Percentiles rank a stretch among this genome's conserved stretches.
Conservation (phyloP, 2,329 filamentous ascomycete genomes). For the Cucurbitaria berberidis region DNA sequence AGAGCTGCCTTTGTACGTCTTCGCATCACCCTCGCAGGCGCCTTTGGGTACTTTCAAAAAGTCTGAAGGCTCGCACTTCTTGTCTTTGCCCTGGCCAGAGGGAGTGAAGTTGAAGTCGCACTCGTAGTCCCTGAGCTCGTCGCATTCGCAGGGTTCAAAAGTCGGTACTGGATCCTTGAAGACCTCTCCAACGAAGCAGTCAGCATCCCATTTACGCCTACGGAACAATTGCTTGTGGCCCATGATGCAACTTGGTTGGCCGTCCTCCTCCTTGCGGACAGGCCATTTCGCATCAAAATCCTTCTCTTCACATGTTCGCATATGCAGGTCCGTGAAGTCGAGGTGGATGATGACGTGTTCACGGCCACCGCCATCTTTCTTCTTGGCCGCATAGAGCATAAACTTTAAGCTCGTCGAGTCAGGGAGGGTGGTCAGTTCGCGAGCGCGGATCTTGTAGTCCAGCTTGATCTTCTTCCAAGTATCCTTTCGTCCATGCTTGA, state of each 20-base stretch:
- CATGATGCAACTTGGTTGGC: slow-evolving; percentile 89
- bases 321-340: slow-evolving; percentile 82
- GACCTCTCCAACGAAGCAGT: slow-evolving; percentile 86
- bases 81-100: slow-evolving; percentile 55
- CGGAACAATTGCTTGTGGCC: slow-evolving; percentile 89
- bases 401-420: slow-evolving; percentile 96
- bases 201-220: slow-evolving; percentile 82
- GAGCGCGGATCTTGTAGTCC: slow-evolving; percentile 72
- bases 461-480: slow-evolving; percentile 78
- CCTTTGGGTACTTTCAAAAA: slow-evolving; percentile 71
- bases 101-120: slow-evolving; percentile 90
- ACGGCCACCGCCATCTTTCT: slow-evolving; percentile 54
- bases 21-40: slow-evolving; percentile 72
- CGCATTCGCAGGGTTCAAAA: slow-evolving; percentile 80
- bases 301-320: slow-evolving; percentile 74
- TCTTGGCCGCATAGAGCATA: slow-evolving; percentile 68
- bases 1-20: slow-evolving; percentile 82
- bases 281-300: slow-evolving; percentile 85
- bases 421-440: slow-evolving; percentile 81
- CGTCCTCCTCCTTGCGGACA: slow-evolving; percentile 79
- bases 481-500: slow-evolving; percentile 77
- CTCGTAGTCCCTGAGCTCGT: slow-evolving; percentile 80
- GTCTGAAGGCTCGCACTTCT: slow-evolving; percentile 70
- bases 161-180: slow-evolving; percentile 79
- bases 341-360: slow-evolving; percentile 73